Conservation (phyloP, 2,329 filamentous ascomycete genomes). For the Aspergillus piperis region DNA sequence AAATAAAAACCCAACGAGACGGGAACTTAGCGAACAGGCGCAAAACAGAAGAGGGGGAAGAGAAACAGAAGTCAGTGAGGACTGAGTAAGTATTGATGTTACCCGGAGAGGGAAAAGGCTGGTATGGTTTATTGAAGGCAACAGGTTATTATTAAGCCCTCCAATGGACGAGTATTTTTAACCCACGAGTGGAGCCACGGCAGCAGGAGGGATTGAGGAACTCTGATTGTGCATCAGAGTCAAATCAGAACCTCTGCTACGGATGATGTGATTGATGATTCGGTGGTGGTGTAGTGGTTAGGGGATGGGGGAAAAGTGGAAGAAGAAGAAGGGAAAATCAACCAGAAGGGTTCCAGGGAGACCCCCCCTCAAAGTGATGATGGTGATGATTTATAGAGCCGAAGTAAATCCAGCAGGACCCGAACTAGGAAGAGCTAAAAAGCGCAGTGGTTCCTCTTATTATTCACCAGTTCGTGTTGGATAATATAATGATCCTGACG, state of each 20-base stretch:
- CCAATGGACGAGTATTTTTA: slow-evolving; percentile 1
- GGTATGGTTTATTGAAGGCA: not conserved
- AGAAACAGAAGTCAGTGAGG: not conserved
- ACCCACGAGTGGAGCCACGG: slow-evolving; percentile 1
- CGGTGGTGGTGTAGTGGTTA: too few relatives aligned
- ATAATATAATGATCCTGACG: not conserved
- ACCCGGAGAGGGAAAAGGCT: not conserved
- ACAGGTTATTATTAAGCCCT: not conserved
- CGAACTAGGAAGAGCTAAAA: not conserved
- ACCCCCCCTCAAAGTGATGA: not conserved
- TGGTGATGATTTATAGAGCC: not conserved
- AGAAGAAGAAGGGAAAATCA: not conserved
- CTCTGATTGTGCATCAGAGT: not conserved
- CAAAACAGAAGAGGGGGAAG: too few relatives aligned
- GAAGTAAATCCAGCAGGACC: not conserved
- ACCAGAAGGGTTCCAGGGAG: not conserved
- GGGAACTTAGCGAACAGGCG: too few relatives aligned
- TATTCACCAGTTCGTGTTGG: slow-evolving; percentile 9
- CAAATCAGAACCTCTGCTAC: not conserved
- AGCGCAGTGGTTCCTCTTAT: not conserved
- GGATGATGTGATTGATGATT: too few relatives aligned
- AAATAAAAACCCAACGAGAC: not conserved
- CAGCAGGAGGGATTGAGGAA: not conserved
- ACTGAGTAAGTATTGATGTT: not conserved
- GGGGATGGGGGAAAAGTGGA: not conserved